Conservation (phyloP, 192 early-diverging fungal species). For the Chytriomyces sp. region DNA sequence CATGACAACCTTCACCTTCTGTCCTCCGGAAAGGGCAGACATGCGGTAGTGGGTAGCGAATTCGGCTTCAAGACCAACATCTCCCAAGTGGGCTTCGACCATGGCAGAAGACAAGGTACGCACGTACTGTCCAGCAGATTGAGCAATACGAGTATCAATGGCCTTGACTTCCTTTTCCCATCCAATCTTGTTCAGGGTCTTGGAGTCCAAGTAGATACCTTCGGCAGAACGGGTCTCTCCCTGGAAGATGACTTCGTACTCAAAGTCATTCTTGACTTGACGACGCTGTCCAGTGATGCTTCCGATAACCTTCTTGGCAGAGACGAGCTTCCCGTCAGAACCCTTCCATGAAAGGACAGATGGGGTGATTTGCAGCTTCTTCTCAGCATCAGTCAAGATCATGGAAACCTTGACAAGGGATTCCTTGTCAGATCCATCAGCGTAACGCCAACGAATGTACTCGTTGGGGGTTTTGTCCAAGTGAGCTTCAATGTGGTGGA, state of each 20-base stretch:
- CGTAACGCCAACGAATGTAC: slow-evolving; percentile 85
- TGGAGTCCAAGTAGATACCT: slow-evolving; percentile 36
- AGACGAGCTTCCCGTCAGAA: slow-evolving; percentile 33
- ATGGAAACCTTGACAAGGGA: slow-evolving; percentile 72
- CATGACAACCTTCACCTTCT: slow-evolving; percentile 88
- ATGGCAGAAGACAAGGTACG: slow-evolving; percentile 69
- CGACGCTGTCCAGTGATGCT: slow-evolving; percentile 64
- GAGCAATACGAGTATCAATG: slow-evolving; percentile 80
- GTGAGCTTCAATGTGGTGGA: slow-evolving; percentile 86
- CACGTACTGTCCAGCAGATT: slow-evolving; percentile 70
- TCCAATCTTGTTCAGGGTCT: slow-evolving; percentile 58
- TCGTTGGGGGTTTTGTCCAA: slow-evolving; percentile 84
- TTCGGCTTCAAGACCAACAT: slow-evolving; percentile 78
- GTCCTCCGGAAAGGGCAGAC: slow-evolving; percentile 77
- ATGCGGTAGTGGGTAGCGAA: slow-evolving; percentile 80
- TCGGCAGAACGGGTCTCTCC: slow-evolving; percentile 65
- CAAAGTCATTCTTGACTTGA: slow-evolving; percentile 78
- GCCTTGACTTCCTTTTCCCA: slow-evolving; percentile 77
- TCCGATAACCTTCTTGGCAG: slow-evolving; percentile 45
- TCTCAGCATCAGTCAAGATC: slow-evolving; percentile 70
- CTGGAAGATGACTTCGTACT: slow-evolving; percentile 82
- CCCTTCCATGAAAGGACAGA: slow-evolving; percentile 37
- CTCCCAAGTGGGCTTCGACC: slow-evolving; percentile 73
- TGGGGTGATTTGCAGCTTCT: slow-evolving; percentile 52
- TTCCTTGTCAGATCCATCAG: slow-evolving; percentile 79